Evolutionary conservation across 257 asterid species (phyloP), one percentile per base, ranked within the genome.

Genomic region (Handroanthus guayacan): DNA sequence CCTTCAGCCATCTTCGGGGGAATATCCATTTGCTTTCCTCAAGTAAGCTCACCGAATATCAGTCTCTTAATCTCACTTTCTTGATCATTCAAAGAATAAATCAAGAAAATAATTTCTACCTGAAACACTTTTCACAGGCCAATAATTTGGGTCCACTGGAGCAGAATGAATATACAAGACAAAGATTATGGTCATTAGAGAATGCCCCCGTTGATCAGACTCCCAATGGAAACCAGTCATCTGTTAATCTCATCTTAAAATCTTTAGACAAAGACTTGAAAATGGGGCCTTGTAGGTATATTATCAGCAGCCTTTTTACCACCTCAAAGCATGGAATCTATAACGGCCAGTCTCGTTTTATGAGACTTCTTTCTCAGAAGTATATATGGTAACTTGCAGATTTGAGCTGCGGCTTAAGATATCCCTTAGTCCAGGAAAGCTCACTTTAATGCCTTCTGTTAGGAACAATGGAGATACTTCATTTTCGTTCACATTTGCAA

Each of bases 361-460:
- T 62, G 8, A 38, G 38, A 61, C 13, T 6, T 50, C 51, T 66
- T 20, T 48, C 60, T 72, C 41, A 62, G 16, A 25, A 41, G 37
- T 12, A 11, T 58, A 13, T 37, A 12, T 11, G 43, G n/a, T 51
- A 8, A 17, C 20, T 47, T 66, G 82, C 80, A 89, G 94, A 78
- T 89, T 84, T 60, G 94, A 89, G 87, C 51, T 87, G 79, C 83
- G 90, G 43, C 75, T 89, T 4, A 85, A 78, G 66, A 81, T 89
- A 61, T 81, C 90, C 69, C 76, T 89, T 20, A 61, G 78, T 61
- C 83, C 81, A 31, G 86, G 86, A 25, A 87, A 87, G 79, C 89
- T 89, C 69, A 79, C 84, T 11, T 55, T 87, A 67, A 84, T 72
- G 45, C 88, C 90, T 71, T 87, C 89, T 1, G 90, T 87, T 81